Conservation (phyloP, 345 rosid genomes). For the Camelina neglecta region DNA sequence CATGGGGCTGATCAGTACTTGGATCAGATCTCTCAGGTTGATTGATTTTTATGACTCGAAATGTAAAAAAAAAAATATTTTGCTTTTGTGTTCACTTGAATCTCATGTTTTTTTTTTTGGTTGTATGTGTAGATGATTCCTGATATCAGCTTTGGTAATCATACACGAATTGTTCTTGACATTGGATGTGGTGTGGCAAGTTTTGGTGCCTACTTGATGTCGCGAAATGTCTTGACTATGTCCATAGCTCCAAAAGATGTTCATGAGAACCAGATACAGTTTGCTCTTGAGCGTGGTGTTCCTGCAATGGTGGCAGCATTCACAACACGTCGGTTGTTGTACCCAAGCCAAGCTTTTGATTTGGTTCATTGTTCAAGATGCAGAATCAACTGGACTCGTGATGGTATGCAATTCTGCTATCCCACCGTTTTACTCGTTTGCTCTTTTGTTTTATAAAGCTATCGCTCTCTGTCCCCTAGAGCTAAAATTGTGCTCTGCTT, state of each 20-base stretch:
- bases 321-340: conserved; percentile 72
- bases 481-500: neutral
- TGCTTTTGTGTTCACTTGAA: conserved; percentile 6
- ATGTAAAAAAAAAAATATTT: neutral
- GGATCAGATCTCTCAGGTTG: conserved; percentile 83
- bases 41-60: neutral
- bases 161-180: conserved; percentile 76
- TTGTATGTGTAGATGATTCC: conserved; percentile 72
- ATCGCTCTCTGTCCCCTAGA: neutral
- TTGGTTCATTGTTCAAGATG: conserved; percentile 97
- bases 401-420: conserved; percentile 57
- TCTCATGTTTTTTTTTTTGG: conserved; percentile 31
- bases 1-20: conserved; percentile 93
- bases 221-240: conserved; percentile 77
- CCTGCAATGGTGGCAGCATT: conserved; percentile 99
- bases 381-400: conserved; percentile 99
- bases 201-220: conserved; percentile 93
- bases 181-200: conserved; percentile 99
- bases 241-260: conserved; percentile 99
- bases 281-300: conserved; percentile 98
- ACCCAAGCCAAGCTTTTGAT: conserved; percentile 98
- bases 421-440: conserved; percentile 1
- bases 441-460: neutral
- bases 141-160: conserved; percentile 74
- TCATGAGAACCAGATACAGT: conserved; percentile 97